Evolutionary conservation across 257 asterid species (phyloP), one percentile per base, ranked within the genome.

Genomic region (Scutellaria baicalensis): DNA sequence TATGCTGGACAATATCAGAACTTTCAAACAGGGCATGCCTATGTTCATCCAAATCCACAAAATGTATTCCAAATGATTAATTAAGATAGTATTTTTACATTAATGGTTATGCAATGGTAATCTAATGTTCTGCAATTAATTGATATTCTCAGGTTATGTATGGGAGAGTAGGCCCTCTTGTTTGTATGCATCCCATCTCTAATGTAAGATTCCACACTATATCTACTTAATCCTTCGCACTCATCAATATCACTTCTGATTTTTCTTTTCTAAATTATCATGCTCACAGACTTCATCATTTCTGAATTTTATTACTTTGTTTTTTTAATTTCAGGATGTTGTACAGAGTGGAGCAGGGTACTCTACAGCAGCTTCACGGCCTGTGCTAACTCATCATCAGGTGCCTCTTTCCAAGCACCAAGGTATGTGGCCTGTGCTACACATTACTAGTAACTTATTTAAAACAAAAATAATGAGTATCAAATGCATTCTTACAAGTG

Each of bases 181-280:
- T 86, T 77, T 83, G 84, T 60, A 63, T 84, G 86, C 92, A 87
- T 80, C 93, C 92, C 20, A 71, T 85, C 78, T 64, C 96, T 58
- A 75, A 48, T 76, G 97, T 91, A 85, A 83, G 97, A 63, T 42
- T 4, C 42, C 18, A 3, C 13, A 11, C 55, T 17, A 3, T 45
- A 49, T 66, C 64, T 61, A 14, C 42, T 54, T 57, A 39, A 51
- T 27, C 13, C 36, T 8, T 74, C 39, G 27, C 49, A 54, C 21
- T 33, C 11, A 51, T 48, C 43, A 13, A 58, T 59, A 31, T 11
- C 14, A 10, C 58, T 21, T 54, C 55, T 27, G n/a, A 48, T 9
- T 18, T 18, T 42, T 1, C 27, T 7, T 23, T 5, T 36, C 10
- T 0, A 18, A 39, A 38, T 10, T 11, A 10, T 27, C 6, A 44